Evolutionary conservation across 164 flowering plant species (phyloP).

Genomic region (Warburgia ugandensis): DNA sequence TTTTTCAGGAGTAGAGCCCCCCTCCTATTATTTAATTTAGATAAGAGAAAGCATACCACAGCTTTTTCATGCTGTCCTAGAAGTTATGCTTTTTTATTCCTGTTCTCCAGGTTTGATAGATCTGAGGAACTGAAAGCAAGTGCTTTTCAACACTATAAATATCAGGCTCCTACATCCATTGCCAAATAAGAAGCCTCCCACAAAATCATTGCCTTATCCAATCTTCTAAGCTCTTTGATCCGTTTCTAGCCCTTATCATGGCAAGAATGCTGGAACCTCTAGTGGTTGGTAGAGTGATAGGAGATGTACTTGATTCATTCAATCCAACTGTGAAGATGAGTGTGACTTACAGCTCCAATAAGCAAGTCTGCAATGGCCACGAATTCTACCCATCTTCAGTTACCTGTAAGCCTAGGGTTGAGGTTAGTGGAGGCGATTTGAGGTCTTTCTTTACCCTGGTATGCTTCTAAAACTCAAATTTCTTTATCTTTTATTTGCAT

Average conservation of each 20-base stretch:
- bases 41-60: neutral
- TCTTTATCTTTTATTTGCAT: too few relatives aligned
- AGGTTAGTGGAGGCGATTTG: conserved; percentile 54
- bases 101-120: neutral
- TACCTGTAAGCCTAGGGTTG: conserved; percentile 42
- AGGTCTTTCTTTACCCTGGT: conserved; percentile 65
- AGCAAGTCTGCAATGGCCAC: conserved; percentile 52
- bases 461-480: conserved; percentile 1
- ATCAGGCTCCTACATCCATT: conserved; percentile 12
- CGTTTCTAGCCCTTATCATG: conserved; percentile 14
- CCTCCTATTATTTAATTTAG: neutral
- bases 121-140: neutral
- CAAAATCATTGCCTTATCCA: neutral
- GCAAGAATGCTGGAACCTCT: conserved; percentile 44
- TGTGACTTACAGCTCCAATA: conserved; percentile 38
- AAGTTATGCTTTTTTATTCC: conserved; percentile 1
- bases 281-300: conserved; percentile 43
- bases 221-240: neutral
- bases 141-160: conserved; percentile 17
- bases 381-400: conserved; percentile 50
- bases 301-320: conserved; percentile 51
- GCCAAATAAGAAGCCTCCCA: conserved; percentile 17
- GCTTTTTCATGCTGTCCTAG: conserved; percentile 13
- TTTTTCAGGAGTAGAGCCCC: neutral
- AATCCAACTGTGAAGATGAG: conserved; percentile 32